Evolutionary conservation across 2,329 filamentous ascomycete species (phyloP), one percentile per base, ranked within the genome.

Genomic region (Colletotrichum sp.): DNA sequence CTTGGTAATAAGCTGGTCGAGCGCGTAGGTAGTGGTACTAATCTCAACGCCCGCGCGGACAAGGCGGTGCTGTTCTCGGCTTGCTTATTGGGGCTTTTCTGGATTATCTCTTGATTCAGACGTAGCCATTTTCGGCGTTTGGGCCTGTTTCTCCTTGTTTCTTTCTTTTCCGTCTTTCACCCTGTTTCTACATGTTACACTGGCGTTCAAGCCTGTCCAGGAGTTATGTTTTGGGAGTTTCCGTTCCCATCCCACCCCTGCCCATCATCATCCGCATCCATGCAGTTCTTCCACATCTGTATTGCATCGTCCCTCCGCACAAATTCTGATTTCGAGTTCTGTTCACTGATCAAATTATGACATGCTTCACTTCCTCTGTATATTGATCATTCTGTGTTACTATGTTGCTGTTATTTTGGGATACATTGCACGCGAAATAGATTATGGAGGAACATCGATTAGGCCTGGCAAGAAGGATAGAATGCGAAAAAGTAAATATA

Each of bases 1-100:
- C 80, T 91, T 1, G 92, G 91, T 1, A 86, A 92, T 78, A 83
- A 81, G 78, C 83, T 93, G 59, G 84, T 93, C n/a, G 73, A 81
- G 55, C 78, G 83, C 7, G 84, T 88, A 62, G 81, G 80, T 10
- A 76, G 75, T 26, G 75, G 71, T n/a, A 18, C 36, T 1, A 62
- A 24, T 39, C 49, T 44, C 63, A 62, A 57, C 0, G 36, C 18
- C 1, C 13, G n/a, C 21, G 4, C 15, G 9, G 15, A 34, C 1
- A 63, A 39, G 15, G 62, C 39, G 63, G 8, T 59, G 7, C 9
- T 76, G 5, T 49, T 55, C 8, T n/a, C 30, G 5, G 15, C 44
- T 7, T 49, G n/a, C 6, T 6, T 65, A 4, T 5, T 59, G 12
- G 70, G 55, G 6, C 68, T n/a, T 21, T 8, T 30, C 10, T n/a